Evolutionary conservation across 2,329 filamentous ascomycete species (phyloP).

Genomic region (Tetracladium maxilliforme): DNA sequence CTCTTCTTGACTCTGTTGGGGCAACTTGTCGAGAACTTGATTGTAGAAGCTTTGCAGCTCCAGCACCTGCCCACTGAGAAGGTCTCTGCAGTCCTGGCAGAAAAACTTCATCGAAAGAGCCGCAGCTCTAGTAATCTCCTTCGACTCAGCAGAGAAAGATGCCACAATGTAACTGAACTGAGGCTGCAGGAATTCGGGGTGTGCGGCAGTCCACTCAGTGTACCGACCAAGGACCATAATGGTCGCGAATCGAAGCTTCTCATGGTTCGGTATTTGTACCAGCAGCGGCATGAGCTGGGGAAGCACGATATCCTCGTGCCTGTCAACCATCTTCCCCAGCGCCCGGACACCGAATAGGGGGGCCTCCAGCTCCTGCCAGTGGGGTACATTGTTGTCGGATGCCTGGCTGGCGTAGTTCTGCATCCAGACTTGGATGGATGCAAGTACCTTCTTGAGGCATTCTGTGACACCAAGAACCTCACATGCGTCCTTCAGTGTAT

Average conservation of each 20-base stretch:
- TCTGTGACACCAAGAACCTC: slow-evolving; percentile 90
- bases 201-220: slow-evolving; percentile 92
- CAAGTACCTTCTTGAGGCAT: slow-evolving; percentile 78
- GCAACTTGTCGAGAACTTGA: slow-evolving; percentile 73
- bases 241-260: slow-evolving; percentile 95
- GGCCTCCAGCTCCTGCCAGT: slow-evolving; percentile 94
- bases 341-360: slow-evolving; percentile 91
- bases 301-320: slow-evolving; percentile 74
- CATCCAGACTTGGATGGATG: slow-evolving; percentile 80
- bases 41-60: slow-evolving; percentile 91
- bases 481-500: slow-evolving; percentile 93
- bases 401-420: slow-evolving; percentile 65
- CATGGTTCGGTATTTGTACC: slow-evolving; percentile 85
- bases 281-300: slow-evolving; percentile 87
- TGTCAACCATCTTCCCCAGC: slow-evolving; percentile 91
- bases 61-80: slow-evolving; percentile 68
- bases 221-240: slow-evolving; percentile 96
- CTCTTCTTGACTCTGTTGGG: slow-evolving; percentile 80
- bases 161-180: slow-evolving; percentile 94
- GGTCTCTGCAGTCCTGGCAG: slow-evolving; percentile 82
- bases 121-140: slow-evolving; percentile 81
- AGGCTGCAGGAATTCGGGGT: slow-evolving; percentile 80
- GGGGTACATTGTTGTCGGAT: slow-evolving; percentile 60
- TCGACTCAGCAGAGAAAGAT: slow-evolving; percentile 77
- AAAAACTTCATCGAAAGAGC: slow-evolving; percentile 95